These are phyloP conservation scores for Diddensiella santjacobensis DNA, from an alignment of 805 yeast genomes.

Conservation along the genomic window DNA sequence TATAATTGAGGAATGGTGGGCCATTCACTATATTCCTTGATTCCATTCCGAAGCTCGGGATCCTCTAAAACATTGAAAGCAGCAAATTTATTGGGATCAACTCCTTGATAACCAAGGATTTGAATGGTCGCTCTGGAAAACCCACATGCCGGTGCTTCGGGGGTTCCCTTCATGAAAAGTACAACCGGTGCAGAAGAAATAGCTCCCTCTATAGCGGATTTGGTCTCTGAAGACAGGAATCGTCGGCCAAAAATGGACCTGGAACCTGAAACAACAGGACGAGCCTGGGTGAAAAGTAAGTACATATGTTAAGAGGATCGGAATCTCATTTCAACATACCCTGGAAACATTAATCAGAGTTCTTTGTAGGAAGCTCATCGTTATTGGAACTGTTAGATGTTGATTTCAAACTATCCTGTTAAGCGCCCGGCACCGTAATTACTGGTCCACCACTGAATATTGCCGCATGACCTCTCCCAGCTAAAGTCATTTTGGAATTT, in stretches of 20 bases:
- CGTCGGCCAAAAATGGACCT: too few relatives aligned
- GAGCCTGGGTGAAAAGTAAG: too few relatives aligned
- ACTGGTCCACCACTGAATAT: too few relatives aligned
- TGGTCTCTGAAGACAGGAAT: conserved; percentile 71
- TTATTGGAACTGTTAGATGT: too few relatives aligned
- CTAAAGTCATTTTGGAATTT: too few relatives aligned
- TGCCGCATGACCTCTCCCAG: too few relatives aligned
- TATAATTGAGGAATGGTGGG: conserved; percentile 98
- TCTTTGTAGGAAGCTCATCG: neutral
- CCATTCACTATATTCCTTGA: conserved; percentile 94
- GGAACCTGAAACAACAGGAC: too few relatives aligned
- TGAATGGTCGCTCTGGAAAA: conserved; percentile 94
- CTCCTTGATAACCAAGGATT: conserved; percentile 92
- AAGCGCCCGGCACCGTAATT: too few relatives aligned
- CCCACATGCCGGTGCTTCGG: conserved; percentile 97
- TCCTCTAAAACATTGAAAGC: conserved; percentile 96
- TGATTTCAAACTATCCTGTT: too few relatives aligned
- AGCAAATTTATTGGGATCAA: conserved; percentile 93
- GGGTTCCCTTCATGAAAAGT: conserved; percentile 97
- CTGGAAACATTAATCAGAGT: neutral
- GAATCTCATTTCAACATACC: neutral
- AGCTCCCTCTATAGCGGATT: conserved; percentile 80
- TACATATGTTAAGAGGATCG: too few relatives aligned
- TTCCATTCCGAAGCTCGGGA: conserved; percentile 88
- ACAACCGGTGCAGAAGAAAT: conserved; percentile 90